phyloP scores from a whole-genome alignment of 495 filamentous ascomycete genomes.

The Penicillium manginii region DNA sequence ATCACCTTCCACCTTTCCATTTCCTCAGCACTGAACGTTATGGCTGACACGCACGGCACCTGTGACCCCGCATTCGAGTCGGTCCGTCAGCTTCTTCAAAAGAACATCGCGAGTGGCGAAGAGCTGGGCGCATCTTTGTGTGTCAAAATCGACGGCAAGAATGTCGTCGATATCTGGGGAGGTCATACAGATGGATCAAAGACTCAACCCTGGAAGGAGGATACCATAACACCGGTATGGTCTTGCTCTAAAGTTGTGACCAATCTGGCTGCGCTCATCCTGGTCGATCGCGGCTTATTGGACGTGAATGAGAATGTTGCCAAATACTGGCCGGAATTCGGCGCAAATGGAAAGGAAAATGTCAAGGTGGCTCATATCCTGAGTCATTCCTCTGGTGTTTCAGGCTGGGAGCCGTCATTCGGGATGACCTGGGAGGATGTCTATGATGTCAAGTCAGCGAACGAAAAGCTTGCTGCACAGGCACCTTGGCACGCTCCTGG shows the following conservation, averaged over 20 bases:
- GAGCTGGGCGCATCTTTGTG: slow-evolving; percentile 49
- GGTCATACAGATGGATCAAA: slow-evolving; percentile 36
- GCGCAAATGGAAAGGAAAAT: slow-evolving; percentile 42
- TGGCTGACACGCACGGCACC: slow-evolving; percentile 37
- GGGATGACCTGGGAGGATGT: slow-evolving; percentile 31
- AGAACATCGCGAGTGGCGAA: slow-evolving; percentile 29
- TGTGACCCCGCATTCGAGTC: slow-evolving; percentile 40
- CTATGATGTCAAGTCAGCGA: slow-evolving; percentile 30
- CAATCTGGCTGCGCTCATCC: slow-evolving; percentile 38
- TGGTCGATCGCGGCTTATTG: slow-evolving; percentile 45
- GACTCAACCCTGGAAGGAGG: slow-evolving; percentile 38
- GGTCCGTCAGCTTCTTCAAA: slow-evolving; percentile 35
- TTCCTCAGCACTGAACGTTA: slow-evolving; percentile 9
- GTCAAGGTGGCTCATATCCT: slow-evolving; percentile 47
- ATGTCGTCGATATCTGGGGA: slow-evolving; percentile 53
- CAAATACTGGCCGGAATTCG: slow-evolving; percentile 53
- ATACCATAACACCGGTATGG: slow-evolving; percentile 47
- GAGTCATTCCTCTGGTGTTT: slow-evolving; percentile 41
- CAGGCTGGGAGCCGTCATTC: slow-evolving; percentile 36
- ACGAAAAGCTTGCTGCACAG: slow-evolving; percentile 39
- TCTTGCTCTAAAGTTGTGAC: slow-evolving; percentile 46
- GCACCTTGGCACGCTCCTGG: slow-evolving; percentile 51
- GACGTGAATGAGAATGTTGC: slow-evolving; percentile 40
- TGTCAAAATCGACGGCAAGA: slow-evolving; percentile 44
- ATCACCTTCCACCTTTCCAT: neutral